A percentile compares a stretch with the other conserved stretches of the same genome.
phyloP scores from a whole-genome alignment of 2,329 filamentous ascomycete genomes.

The Talaromyces sp. region DNA sequence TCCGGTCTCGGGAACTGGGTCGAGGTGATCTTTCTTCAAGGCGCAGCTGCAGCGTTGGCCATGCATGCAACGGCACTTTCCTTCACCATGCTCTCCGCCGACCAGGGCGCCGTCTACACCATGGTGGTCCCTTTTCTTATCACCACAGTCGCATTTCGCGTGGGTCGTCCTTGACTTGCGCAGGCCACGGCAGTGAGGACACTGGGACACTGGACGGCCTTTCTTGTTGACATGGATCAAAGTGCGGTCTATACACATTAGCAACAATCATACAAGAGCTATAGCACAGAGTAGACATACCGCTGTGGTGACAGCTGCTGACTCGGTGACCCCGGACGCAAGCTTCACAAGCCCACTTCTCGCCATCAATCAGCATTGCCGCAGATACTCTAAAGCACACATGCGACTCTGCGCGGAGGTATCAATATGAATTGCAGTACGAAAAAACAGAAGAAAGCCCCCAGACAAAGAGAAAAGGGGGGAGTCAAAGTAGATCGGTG shows the following conservation, averaged over 20 bases:
- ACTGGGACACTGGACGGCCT: constrained; percentile 95
- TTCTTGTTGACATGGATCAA: constrained; percentile 96
- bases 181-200: constrained; percentile 90
- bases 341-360: constrained; percentile 97
- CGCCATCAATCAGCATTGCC: constrained; percentile 80
- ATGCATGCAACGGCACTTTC: constrained; percentile 51
- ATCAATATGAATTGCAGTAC: constrained; percentile 17
- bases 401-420: constrained; percentile 38
- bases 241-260: constrained; percentile 52
- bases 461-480: constrained; percentile 5
- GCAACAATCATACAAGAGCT: background rate
- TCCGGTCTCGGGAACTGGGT: constrained; percentile 48
- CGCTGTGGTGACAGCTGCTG: constrained; percentile 94
- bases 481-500: constrained; percentile 9
- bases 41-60: constrained; percentile 60
- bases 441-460: constrained; percentile 3
- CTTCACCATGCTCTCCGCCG: constrained; percentile 35
- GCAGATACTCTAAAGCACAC: constrained; percentile 36
- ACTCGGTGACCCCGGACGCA: constrained; percentile 98
- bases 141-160: constrained; percentile 93
- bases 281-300: constrained; percentile 55
- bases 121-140: constrained; percentile 64
- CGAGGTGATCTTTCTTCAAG: constrained; percentile 56
- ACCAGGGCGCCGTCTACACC: constrained; percentile 26
- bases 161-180: constrained; percentile 95